Evolutionary conservation across 257 asterid species (phyloP), one percentile per base, ranked within the genome.

Genomic region (Buddleja alternifolia): DNA sequence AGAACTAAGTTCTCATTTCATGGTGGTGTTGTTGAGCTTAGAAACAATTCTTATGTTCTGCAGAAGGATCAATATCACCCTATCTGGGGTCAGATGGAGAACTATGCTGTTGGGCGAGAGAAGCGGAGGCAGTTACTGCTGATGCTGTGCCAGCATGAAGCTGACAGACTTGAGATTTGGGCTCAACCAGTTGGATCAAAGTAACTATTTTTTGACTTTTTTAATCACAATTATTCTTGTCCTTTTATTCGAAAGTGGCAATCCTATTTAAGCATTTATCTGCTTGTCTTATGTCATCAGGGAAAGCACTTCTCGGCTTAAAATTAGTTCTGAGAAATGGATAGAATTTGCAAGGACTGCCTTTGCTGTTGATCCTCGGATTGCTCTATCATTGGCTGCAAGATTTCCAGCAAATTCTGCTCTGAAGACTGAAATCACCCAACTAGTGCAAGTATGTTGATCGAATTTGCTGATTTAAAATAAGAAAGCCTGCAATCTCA

Each of bases 141-240:
- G 82, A 89, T 94, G 96, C 82, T 94, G 73, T 91, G 97, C 85
- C 98, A 91, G 82, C 89, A 91, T 63, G 98, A 94, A 71, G 89
- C 95, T 57, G 98, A 94, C 78, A 88, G 99, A 74, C 99, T 94
- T 81, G 99, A 94, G 72, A 95, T 94, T 69, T 94, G 99, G 99
- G 97, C 99, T 75, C 96, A 89, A 67, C 99, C 99, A 75, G 77
- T 85, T 81, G 92, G 88, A 54, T 66, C 95, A 63, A 94, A 88
- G 99, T 94, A 89, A 77, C 54, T 17, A 51, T 69, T 63, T n/a
- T 12, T 65, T 44, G 61, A 55, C 50, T 73, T 70, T 56, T 58
- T 51, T 46, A 29, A 58, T 68, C 51, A 52, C 58, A 32, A n/a
- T 62, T 16, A 21, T 19, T 73, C 54, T 56, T 61, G 42, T 57